Evolutionary conservation across 345 rosid species (phyloP).

Genomic region (Brassica incana): DNA sequence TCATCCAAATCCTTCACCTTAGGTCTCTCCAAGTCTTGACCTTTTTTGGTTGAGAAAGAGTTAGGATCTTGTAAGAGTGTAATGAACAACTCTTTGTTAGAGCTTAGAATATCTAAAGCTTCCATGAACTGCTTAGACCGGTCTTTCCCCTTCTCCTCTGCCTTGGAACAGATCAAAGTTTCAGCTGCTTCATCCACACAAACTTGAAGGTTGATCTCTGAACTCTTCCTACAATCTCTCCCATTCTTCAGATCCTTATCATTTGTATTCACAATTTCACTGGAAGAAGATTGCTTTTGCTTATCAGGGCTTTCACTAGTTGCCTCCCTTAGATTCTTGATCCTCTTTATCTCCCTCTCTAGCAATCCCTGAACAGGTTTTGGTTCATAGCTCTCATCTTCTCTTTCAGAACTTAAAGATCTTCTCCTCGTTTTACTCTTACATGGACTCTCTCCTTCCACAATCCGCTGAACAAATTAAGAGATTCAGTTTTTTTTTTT

Average conservation of each 20-base stretch:
- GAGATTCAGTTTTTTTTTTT: slow-evolving; percentile 16
- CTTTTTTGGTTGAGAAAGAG: slow-evolving; percentile 57
- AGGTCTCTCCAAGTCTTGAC: slow-evolving; percentile 53
- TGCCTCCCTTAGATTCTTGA: slow-evolving; percentile 29
- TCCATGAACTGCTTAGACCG: slow-evolving; percentile 70
- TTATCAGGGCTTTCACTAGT: background rate
- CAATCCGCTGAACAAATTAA: slow-evolving; percentile 29
- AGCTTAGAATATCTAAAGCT: slow-evolving; percentile 62
- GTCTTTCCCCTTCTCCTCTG: slow-evolving; percentile 27
- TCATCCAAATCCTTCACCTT: slow-evolving; percentile 39
- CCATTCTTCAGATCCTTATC: slow-evolving; percentile 31
- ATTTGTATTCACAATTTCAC: background rate
- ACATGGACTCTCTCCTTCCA: slow-evolving; percentile 38
- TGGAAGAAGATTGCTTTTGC: slow-evolving; percentile 29
- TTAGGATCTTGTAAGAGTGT: slow-evolving; percentile 76
- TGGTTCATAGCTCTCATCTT: slow-evolving; percentile 39
- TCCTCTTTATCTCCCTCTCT: slow-evolving; percentile 37
- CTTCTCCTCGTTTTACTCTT: slow-evolving; percentile 45
- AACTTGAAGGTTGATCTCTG: slow-evolving; percentile 52
- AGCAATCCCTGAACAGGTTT: slow-evolving; percentile 32
- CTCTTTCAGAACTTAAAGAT: slow-evolving; percentile 31
- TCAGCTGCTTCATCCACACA: slow-evolving; percentile 58
- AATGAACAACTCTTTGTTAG: slow-evolving; percentile 65
- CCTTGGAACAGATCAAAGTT: slow-evolving; percentile 56
- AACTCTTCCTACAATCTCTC: slow-evolving; percentile 24